Evolutionary conservation across 1,284 basidiomycete genomes (phyloP), one percentile per base, ranked within the genome.

Genomic region (Lentinula novae-zelandiae): DNA sequence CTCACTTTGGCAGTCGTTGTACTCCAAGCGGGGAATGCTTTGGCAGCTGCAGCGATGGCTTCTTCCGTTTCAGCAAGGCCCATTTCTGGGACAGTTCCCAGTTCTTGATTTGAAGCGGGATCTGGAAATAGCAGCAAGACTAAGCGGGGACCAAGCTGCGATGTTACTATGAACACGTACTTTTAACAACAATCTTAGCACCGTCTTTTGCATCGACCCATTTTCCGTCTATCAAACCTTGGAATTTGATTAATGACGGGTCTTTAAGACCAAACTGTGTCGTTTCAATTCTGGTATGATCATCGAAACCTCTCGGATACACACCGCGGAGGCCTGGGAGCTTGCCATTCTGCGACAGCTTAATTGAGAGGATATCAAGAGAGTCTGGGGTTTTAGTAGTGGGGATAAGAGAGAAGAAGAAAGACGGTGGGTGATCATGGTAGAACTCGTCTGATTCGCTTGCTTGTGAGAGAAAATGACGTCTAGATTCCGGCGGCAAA

Each of bases 21-120:
- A 66, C 87, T 84, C 92, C 92, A 97, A 0, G 84, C 80, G 68
- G 85, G 83, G 74, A 95, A 94, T 0, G 93, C 90, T 53, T 80
- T 82, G 15, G 78, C 73, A 3, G 95, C 95, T 31, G 89, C 86
- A 34, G 85, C 78, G 61, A 96, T 92, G 8, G 95, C 95, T 63
- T 84, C 78, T 66, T 86, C 85, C 3, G 92, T 91, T 74, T 96
- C 94, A 38, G 80, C 79, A 50, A 93, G 73, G 10, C 88, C 89
- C 88, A 96, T 92, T 70, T 97, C 95, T 5, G 95, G 92, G 33
- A 93, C 79, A 0, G 84, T 87, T 33, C 92, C 95, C 50, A 96
- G 82, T 60, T 84, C 82, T 67, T 94, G 84, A 46, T 83, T 82
- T 1, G 89, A 95, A 3, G 92, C 90, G 36, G 95, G 95, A 77